Conservation (phyloP, 306 rosid species). For the Rosa chinensis region DNA sequence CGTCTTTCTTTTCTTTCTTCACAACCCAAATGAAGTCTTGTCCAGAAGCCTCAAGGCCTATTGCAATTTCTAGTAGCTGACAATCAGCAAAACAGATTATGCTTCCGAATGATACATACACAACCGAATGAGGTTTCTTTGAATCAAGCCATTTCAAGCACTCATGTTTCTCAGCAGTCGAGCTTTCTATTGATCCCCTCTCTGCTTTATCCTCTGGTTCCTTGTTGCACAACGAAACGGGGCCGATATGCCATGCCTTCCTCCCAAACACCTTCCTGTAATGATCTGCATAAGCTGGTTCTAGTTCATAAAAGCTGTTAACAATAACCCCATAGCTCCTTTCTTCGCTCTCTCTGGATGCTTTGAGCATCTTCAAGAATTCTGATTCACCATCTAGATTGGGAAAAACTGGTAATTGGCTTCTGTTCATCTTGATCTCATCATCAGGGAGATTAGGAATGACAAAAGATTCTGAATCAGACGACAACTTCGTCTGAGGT, state of each 20-base stretch:
- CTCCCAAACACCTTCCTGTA: slow-evolving; percentile 42
- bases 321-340: slow-evolving; percentile 46
- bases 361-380: slow-evolving; percentile 9
- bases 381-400: slow-evolving; percentile 1
- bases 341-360: slow-evolving; percentile 22
- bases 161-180: slow-evolving; percentile 24
- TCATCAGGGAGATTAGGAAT: slow-evolving; percentile 18
- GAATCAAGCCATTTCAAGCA: slow-evolving; percentile 29
- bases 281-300: slow-evolving; percentile 49
- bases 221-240: slow-evolving; percentile 35
- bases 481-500: not conserved
- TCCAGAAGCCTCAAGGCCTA: slow-evolving; percentile 46
- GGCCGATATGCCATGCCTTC: slow-evolving; percentile 64
- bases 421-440: not conserved
- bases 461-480: slow-evolving; percentile 7
- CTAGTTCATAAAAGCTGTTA: slow-evolving; percentile 54
- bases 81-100: slow-evolving; percentile 8
- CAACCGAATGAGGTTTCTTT: slow-evolving; percentile 34
- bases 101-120: slow-evolving; percentile 52
- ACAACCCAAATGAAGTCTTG: slow-evolving; percentile 48
- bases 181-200: slow-evolving; percentile 35
- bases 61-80: slow-evolving; percentile 47
- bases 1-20: slow-evolving; percentile 5
- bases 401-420: not conserved
- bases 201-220: slow-evolving; percentile 27